Percentiles rank a stretch among this genome's conserved stretches.
Conservation (phyloP, 2,329 filamentous ascomycete genomes). For the Aspergillus arachidicola region DNA sequence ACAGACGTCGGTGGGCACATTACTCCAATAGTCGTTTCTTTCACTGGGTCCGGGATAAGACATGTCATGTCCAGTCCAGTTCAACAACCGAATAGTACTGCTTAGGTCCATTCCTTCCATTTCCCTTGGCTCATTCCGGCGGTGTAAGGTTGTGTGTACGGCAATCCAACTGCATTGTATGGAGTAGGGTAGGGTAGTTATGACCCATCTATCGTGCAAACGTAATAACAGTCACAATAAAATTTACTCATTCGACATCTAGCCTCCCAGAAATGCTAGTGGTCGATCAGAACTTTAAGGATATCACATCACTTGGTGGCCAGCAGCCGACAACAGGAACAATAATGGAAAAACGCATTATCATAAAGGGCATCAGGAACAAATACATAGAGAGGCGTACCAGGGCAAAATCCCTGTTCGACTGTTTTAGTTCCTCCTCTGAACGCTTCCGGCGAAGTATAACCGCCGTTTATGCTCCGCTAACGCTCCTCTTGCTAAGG, state of each 20-base stretch:
- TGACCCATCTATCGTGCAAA: not conserved
- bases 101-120: not conserved
- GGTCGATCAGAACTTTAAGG: slow-evolving; percentile 3
- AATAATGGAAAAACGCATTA: slow-evolving; percentile 6
- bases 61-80: slow-evolving; percentile 3
- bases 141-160: not conserved
- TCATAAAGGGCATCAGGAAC: slow-evolving; percentile 7
- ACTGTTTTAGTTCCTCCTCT: not conserved
- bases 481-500: slow-evolving; percentile 47
- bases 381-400: slow-evolving; percentile 1
- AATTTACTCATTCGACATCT: not conserved
- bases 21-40: not conserved
- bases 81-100: not conserved
- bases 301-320: slow-evolving; percentile 10
- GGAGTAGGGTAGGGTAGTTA: not conserved
- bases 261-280: slow-evolving; percentile 1
- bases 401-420: slow-evolving; percentile 6
- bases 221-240: not conserved
- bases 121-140: not conserved
- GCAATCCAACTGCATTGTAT: not conserved
- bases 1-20: not conserved
- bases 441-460: not conserved
- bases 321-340: slow-evolving; percentile 4
- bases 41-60: slow-evolving; percentile 3
- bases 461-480: slow-evolving; percentile 28